A percentile compares a stretch with the other conserved stretches of the same genome.
Evolutionary conservation across 176 grass and related monocot genomes (phyloP).

Genomic region (Carex littledalei): DNA sequence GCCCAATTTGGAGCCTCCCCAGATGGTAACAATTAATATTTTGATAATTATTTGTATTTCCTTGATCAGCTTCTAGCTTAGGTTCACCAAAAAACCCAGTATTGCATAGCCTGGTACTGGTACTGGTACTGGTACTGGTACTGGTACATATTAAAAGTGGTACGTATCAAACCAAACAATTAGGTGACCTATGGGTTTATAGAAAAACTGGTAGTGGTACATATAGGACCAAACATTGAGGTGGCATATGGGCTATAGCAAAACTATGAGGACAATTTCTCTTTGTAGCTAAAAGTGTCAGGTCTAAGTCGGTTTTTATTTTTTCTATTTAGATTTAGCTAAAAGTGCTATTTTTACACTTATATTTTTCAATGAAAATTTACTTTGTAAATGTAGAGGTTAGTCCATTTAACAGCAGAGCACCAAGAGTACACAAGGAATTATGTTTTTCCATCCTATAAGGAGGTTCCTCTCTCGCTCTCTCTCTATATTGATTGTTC

Average conservation of each 20-base stretch:
- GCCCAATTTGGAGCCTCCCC: constrained; percentile 34
- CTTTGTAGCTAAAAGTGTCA: neutral
- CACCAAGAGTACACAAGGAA: constrained; percentile 45
- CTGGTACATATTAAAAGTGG: too few species aligned
- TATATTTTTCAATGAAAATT: constrained; percentile 4
- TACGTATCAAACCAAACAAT: too few species aligned
- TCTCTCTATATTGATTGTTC: neutral
- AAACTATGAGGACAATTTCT: neutral
- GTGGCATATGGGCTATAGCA: neutral
- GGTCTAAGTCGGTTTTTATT: neutral
- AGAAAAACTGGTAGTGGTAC: too few species aligned
- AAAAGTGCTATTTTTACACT: neutral
- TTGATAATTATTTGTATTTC: neutral
- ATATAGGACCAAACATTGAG: too few species aligned
- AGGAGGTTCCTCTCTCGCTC: constrained; percentile 42
- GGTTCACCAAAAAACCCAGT: neutral
- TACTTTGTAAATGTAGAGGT: constrained; percentile 48
- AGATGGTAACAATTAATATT: constrained; percentile 40
- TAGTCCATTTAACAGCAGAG: constrained; percentile 60
- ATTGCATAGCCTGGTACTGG: neutral
- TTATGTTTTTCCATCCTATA: constrained; percentile 54
- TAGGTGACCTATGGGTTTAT: too few species aligned
- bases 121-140: too few species aligned
- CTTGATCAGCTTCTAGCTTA: neutral
- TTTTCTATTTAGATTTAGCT: neutral